These are phyloP conservation scores for Guadua angustifolia DNA, from an alignment of 176 grass and related monocot species.

Conservation along the genomic window DNA sequence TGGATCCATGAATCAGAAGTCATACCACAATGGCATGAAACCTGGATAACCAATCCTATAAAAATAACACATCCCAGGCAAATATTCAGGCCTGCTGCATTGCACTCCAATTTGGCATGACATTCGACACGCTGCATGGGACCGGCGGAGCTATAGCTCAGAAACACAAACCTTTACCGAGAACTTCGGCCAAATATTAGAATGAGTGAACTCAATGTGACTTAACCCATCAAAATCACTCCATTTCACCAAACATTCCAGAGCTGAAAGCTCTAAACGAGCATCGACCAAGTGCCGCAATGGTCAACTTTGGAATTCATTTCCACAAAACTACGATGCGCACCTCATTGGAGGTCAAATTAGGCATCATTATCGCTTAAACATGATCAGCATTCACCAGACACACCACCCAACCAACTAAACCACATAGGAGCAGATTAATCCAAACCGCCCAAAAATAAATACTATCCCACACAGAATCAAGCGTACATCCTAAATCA, in stretches of 20 bases:
- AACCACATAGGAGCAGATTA: neutral
- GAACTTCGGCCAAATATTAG: neutral
- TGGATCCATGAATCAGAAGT: neutral
- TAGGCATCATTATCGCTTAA: neutral
- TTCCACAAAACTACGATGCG: neutral
- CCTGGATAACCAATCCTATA: neutral
- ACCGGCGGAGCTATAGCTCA: neutral
- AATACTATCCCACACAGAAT: neutral
- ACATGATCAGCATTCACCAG: neutral
- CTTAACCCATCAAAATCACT: neutral
- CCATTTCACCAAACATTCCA: neutral
- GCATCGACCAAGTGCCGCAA: neutral
- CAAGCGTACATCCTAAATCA: neutral
- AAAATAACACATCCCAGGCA: neutral
- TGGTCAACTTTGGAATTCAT: neutral
- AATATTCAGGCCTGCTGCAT: neutral
- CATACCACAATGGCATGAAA: conserved; percentile 1
- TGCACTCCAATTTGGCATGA: neutral
- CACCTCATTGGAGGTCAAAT: neutral
- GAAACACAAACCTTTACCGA: neutral
- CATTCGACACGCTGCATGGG: neutral
- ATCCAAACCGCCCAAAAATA: neutral
- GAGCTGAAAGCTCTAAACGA: conserved; percentile 4
- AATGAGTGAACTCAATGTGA: neutral
- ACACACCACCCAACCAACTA: neutral